Evolutionary conservation across 2,329 filamentous ascomycete genomes (phyloP), one percentile per base, ranked within the genome.

Genomic region (Tolypocladium inflatum): DNA sequence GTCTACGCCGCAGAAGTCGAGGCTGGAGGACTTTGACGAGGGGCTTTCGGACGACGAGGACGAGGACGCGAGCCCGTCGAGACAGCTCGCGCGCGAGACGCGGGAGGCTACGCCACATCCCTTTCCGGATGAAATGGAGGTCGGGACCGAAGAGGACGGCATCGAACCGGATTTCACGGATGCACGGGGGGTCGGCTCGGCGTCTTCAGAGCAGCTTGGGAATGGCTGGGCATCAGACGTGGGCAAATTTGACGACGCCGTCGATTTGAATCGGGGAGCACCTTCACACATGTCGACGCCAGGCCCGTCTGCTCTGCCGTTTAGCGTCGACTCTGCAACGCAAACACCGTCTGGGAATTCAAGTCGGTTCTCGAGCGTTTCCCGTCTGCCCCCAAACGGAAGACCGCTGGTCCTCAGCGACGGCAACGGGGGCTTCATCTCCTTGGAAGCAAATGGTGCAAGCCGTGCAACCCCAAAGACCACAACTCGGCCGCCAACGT

Each of bases 1-100:
- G 2, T 70, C 68, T 1, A 74, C 70, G 1, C 74, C 74, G 2
- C 64, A 67, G 1, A 75, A 76, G 62, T 61, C 61, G 2, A 65
- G 63, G 8, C 50, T 71, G 21, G 58, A 62, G 15, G 70, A 70
- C 1, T 70, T 72, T 55, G 68, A 68, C 33, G 67, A 52, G 48
- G 48, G 61, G 0, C 33, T 68, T 0, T 70, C 69, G 1, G 70
- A 68, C 37, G 70, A 68, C 33, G 68, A 71, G 5, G 58, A 59
- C 0, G 68, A 70, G 8, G 59, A 60, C 7, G 48, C 13, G 4
- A 68, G 63, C 13, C 68, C 71, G 0, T 66, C 67, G 10, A 63
- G 65, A 4, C 70, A 71, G 54, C 39, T 70, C 17, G 61, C 65
- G 6, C 60, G 60, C 52, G 70, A 71, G 50, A 56, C 55, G n/a